Evolutionary conservation across 805 yeast genomes (phyloP), one percentile per base, ranked within the genome.

Genomic region (Jamesozyma hellenica): DNA sequence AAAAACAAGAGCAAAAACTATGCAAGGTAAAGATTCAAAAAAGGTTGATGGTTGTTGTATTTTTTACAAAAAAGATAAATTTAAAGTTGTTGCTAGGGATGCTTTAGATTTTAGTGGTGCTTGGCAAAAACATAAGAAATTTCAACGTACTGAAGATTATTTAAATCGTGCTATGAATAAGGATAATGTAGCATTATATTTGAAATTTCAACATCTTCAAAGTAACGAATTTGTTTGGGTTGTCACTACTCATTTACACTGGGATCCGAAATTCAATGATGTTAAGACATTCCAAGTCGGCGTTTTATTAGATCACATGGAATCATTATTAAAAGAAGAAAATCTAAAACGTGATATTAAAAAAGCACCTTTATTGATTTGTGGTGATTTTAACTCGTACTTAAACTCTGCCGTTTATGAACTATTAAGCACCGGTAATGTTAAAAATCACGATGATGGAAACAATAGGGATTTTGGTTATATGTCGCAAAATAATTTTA

Each of bases 1-100:
- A 40, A 92, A 92, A 63, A 82, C 94, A 19, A 74, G 99, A 57
- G 88, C 96, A 1, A 83, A 84, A 63, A 87, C 96, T 10, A 84
- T 86, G 94, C 70, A 66, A 37, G 81, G 78, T 44, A 67, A 65
- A 43, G 95, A 85, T 49, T 79, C 94, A 19, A 81, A 80, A 60
- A 83, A 82, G 53, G 98, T 92, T 35, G 99, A 92, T 61, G 99
- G 99, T 11, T 92, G 98, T 71, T 96, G 96, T n/a, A 78, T 88
- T 1, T 90, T 90, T 58, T 92, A 72, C 67, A 81, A 75, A 52
- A 66, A 74, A 27, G 63, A 70, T 35, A 78, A 81, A 55, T 86
- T 90, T 61, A 72, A 74, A 42, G 67, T 88, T 45, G 51, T 81
- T 31, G 88, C 77, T 50, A 79, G 80, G 53, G 80, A 77, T 45